phyloP scores from a whole-genome alignment of 352 stramenopile genomes.

The Globisporangium spiculum region DNA sequence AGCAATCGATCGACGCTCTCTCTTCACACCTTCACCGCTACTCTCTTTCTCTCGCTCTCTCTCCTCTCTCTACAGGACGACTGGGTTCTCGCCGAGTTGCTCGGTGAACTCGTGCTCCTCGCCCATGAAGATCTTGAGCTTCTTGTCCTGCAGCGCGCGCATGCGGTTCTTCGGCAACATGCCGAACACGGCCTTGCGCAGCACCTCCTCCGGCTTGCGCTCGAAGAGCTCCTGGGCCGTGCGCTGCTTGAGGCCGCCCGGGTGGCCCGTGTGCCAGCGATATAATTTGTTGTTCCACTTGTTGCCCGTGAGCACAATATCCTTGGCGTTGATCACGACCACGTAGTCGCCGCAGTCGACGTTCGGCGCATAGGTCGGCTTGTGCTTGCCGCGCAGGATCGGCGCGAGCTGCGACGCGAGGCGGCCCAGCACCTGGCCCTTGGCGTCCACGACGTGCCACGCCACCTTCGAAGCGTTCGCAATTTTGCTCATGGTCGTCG shows the following conservation, averaged over 20 bases:
- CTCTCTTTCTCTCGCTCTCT: background rate
- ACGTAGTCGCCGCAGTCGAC: constrained; percentile 98
- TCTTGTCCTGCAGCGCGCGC: constrained; percentile 92
- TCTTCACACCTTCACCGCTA: background rate
- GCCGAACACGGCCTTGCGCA: constrained; percentile 95
- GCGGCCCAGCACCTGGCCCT: constrained; percentile 94
- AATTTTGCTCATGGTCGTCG: constrained; percentile 74
- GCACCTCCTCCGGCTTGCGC: constrained; percentile 93
- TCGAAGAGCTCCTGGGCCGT: constrained; percentile 93
- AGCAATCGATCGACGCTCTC: background rate
- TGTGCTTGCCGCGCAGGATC: constrained; percentile 98
- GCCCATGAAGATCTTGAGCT: constrained; percentile 96
- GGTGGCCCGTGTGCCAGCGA: constrained; percentile 97
- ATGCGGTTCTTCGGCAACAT: constrained; percentile 99
- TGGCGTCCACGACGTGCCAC: constrained; percentile 97
- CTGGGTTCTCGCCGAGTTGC: constrained; percentile 85
- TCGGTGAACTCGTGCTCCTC: constrained; percentile 90
- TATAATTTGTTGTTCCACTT: constrained; percentile 98
- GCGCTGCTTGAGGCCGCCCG: constrained; percentile 95
- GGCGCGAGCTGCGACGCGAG: constrained; percentile 94
- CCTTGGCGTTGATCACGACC: constrained; percentile 95
- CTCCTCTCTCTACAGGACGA: constrained; percentile 56
- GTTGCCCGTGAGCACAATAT: constrained; percentile 95
- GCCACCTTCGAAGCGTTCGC: constrained; percentile 75
- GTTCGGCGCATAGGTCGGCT: constrained; percentile 97